Conservation (phyloP, 2,329 filamentous ascomycete species). For the Fusarium beomiforme region DNA sequence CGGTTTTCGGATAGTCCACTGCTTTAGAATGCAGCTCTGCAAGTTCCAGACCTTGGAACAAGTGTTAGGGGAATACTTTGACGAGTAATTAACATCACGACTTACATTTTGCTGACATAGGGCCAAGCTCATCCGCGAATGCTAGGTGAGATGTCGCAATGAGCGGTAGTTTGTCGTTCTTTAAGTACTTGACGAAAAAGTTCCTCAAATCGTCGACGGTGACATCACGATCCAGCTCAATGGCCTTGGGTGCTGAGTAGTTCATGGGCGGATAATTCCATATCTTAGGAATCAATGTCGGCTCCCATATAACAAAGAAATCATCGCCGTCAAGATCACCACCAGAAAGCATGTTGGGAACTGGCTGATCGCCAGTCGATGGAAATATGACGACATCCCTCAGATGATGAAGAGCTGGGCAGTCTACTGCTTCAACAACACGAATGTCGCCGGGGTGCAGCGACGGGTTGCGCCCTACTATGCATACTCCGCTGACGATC, state of each 20-base stretch:
- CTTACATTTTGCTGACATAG: constrained; percentile 75
- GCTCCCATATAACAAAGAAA: constrained; percentile 93
- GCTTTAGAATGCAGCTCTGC: constrained; percentile 87
- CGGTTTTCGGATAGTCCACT: constrained; percentile 95
- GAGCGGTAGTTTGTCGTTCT: constrained; percentile 81
- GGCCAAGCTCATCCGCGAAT: constrained; percentile 75
- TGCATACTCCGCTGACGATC: constrained; percentile 79
- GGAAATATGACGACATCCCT: constrained; percentile 90
- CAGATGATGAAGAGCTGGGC: constrained; percentile 77
- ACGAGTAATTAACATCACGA: constrained; percentile 5
- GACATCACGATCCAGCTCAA: constrained; percentile 69
- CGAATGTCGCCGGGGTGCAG: constrained; percentile 93
- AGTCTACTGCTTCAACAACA: constrained; percentile 84
- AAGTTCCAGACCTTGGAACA: constrained; percentile 67
- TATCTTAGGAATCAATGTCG: constrained; percentile 71
- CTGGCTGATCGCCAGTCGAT: constrained; percentile 80
- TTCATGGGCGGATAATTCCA: constrained; percentile 85
- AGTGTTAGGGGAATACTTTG: not conserved
- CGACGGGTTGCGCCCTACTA: constrained; percentile 91
- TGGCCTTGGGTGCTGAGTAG: constrained; percentile 69
- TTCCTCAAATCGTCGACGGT: constrained; percentile 77
- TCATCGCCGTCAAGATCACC: constrained; percentile 97
- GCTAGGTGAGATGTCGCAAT: constrained; percentile 88
- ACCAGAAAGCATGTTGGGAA: constrained; percentile 95
- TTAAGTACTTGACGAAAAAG: constrained; percentile 94